These are phyloP conservation scores for Monosporascus sp. DNA, from an alignment of 2,329 filamentous ascomycete species.

Conservation along the genomic window DNA sequence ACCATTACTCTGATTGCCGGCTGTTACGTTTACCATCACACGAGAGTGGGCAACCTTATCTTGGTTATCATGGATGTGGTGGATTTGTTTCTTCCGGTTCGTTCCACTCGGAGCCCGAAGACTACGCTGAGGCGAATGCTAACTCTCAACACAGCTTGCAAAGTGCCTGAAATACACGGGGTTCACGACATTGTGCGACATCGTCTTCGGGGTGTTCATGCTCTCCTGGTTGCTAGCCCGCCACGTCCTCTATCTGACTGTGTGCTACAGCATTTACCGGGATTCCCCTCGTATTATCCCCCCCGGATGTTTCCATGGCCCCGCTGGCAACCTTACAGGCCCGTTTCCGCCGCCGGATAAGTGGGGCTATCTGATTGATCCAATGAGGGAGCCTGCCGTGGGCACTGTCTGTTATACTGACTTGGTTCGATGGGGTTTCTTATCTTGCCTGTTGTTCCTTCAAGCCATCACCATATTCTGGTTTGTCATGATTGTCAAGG, in stretches of 20 bases:
- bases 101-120: constrained; percentile 23
- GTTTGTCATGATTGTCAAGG: constrained; percentile 83
- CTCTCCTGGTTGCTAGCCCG: constrained; percentile 77
- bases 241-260: constrained; percentile 71
- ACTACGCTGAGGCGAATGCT: constrained; percentile 1
- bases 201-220: constrained; percentile 81
- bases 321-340: constrained; percentile 47
- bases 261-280: constrained; percentile 77
- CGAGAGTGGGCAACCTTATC: constrained; percentile 81
- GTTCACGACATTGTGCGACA: constrained; percentile 70
- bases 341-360: constrained; percentile 48
- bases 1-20: constrained; percentile 75
- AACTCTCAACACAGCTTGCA: constrained; percentile 54
- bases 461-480: constrained; percentile 78
- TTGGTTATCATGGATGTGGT: constrained; percentile 91
- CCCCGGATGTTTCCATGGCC: constrained; percentile 66
- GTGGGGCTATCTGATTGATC: constrained; percentile 63
- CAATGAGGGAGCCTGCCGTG: constrained; percentile 59
- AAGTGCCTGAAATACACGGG: constrained; percentile 92
- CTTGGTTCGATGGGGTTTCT: constrained; percentile 69
- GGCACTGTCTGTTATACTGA: constrained; percentile 77
- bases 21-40: constrained; percentile 83
- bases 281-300: constrained; percentile 59
- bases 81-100: constrained; percentile 79
- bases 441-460: constrained; percentile 69